Conservation (phyloP, 208 protist species). For the Trypanosoma avium region DNA sequence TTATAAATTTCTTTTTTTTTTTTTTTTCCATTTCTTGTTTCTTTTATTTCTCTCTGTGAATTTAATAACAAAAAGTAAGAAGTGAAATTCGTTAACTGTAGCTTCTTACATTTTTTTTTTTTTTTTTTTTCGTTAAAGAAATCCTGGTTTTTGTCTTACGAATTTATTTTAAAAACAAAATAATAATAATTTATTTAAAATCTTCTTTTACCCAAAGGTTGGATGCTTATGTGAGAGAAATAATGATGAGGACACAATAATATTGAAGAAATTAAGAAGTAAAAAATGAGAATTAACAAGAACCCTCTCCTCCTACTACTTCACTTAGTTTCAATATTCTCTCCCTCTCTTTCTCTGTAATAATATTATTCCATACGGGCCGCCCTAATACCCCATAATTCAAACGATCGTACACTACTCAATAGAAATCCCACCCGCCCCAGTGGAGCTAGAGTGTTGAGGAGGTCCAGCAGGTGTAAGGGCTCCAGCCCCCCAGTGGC, state of each 20-base stretch:
- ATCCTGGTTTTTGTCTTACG: too few species aligned
- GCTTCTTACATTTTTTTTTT: neutral
- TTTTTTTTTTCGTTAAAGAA: neutral
- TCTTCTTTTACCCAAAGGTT: too few species aligned
- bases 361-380: constrained; percentile 36
- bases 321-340: neutral
- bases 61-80: too few species aligned
- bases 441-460: constrained; percentile 52
- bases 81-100: too few species aligned
- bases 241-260: too few species aligned
- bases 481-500: constrained; percentile 38
- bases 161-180: too few species aligned
- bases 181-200: too few species aligned
- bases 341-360: neutral
- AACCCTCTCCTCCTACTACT: neutral
- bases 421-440: constrained; percentile 59
- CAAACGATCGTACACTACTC: constrained; percentile 68
- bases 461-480: constrained; percentile 38
- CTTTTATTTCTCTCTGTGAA: neutral
- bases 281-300: neutral
- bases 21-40: neutral
- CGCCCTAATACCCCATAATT: constrained; percentile 87
- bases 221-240: too few species aligned
- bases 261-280: too few species aligned
- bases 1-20: neutral